These are phyloP conservation scores for Talaromyces sp. DNA, from an alignment of 2,329 filamentous ascomycete species.

Conservation along the genomic window DNA sequence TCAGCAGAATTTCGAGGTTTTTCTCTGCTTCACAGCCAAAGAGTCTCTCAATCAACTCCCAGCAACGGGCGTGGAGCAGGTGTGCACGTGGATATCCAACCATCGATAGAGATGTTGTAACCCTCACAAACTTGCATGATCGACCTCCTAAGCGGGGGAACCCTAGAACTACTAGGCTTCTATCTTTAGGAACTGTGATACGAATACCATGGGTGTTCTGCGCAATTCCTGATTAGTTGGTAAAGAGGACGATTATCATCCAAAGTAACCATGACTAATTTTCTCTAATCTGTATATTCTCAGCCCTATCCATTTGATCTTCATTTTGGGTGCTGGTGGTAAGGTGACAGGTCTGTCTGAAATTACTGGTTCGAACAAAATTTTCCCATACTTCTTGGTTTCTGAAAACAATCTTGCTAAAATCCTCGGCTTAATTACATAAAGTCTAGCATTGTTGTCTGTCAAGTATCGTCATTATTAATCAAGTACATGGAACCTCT, in stretches of 20 bases:
- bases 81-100: neutral
- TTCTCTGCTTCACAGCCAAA: slow-evolving; percentile 4
- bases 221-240: slow-evolving; percentile 6
- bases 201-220: neutral
- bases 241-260: slow-evolving; percentile 4
- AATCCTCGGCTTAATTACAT: neutral
- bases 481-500: too few relatives aligned
- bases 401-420: slow-evolving; percentile 4
- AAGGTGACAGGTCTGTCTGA: too few relatives aligned
- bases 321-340: too few relatives aligned
- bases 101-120: neutral
- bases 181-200: slow-evolving; percentile 2
- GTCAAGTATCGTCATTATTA: too few relatives aligned
- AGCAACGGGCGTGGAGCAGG: slow-evolving; percentile 5
- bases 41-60: slow-evolving; percentile 6
- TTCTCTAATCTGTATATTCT: neutral
- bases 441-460: too few relatives aligned
- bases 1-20: slow-evolving; percentile 1
- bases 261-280: slow-evolving; percentile 1
- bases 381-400: slow-evolving; percentile 5
- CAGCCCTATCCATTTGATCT: neutral
- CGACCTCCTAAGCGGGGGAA: neutral
- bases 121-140: neutral
- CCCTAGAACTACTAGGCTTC: slow-evolving; percentile 3
- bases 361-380: slow-evolving; percentile 7